Percentiles rank a stretch among this genome's conserved stretches.
Evolutionary conservation across 2,329 filamentous ascomycete genomes (phyloP).

Genomic region (Penicillium vulpinum): DNA sequence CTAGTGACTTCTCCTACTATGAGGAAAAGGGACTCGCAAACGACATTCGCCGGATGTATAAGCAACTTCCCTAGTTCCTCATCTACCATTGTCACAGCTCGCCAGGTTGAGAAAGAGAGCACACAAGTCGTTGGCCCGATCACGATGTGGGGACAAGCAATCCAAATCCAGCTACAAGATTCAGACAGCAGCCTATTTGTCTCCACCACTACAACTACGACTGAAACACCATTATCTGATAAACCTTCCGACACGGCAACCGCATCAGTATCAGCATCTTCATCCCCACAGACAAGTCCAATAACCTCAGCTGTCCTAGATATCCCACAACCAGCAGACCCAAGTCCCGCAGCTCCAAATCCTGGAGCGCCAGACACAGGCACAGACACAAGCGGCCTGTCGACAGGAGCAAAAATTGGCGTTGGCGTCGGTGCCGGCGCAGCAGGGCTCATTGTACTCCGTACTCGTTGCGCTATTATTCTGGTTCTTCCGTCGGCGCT

Average conservation of each 20-base stretch:
- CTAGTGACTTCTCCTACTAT: neutral
- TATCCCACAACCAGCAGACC: no score
- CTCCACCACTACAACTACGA: neutral
- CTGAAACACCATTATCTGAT: neutral
- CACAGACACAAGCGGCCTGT: neutral
- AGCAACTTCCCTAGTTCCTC: neutral
- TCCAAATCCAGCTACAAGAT: constrained; percentile 5
- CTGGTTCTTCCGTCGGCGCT: constrained; percentile 3
- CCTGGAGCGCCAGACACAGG: neutral
- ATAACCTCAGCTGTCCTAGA: neutral
- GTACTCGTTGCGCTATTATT: neutral
- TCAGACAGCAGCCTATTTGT: constrained; percentile 1
- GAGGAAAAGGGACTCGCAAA: neutral
- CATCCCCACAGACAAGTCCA: neutral
- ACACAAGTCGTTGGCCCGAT: constrained; percentile 24
- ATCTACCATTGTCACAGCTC: constrained; percentile 5
- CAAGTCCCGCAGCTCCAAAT: neutral
- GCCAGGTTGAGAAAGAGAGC: constrained; percentile 6
- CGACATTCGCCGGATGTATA: constrained; percentile 1
- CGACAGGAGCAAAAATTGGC: constrained; percentile 1
- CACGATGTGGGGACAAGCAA: constrained; percentile 31
- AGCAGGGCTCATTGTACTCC: neutral
- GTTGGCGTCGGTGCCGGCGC: constrained; percentile 1
- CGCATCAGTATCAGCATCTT: neutral
- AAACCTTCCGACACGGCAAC: neutral